Base-by-base conservation (phyloP, 2,329 filamentous ascomycete species). In the Epichloe aotearoae region DNA sequence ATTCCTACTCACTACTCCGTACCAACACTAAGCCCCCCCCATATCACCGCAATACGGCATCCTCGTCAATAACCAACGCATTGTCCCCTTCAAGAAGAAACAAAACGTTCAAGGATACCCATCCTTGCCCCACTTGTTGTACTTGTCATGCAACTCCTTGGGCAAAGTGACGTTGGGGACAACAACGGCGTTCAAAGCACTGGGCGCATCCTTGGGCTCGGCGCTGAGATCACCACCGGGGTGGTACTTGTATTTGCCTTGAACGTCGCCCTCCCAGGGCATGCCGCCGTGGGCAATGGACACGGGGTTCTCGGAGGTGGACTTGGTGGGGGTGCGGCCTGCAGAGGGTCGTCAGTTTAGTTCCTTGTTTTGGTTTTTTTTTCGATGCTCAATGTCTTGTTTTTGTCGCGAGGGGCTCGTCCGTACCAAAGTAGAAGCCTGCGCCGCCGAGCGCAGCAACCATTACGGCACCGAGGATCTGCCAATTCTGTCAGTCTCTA, bases 61-160 rank as follows among this genome's bases (percentile, higher is more conserved):
- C 30, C 30, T 30, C 30, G 30, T 11, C 30, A 30, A 30, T 30
- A 23, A 11, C 4, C 39, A 41, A 23, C n/a, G n/a, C 17, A 3
- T 41, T 12, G 4, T 12, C 39, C 19, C 40, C 19, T 26, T 6
- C 37, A 3, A 39, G 17, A 46, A 20, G 4, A 46, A 19, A 23
- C 10, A 46, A 38, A 8, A 8, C 30, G 3, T 66, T 74, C 36
- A 87, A 59, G 69, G 69, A 73, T 86, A 97, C 61, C 88, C 90
- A 60, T 97, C 93, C 82, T 97, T 97, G 71, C 93, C 93, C 82
- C 88, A 97, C 79, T 98, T 98, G 86, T 98, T 98, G 82, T 85
- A 97, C 75, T 85, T 86, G 62, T 98, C 93, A 74, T 98, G 93
- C 57, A 96, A 81, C 63, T 84, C 79, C 88, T 85, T 89, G 65